Percentiles rank a stretch among this genome's conserved stretches.
These are phyloP conservation scores for Phytopythium aichiense DNA, from an alignment of 352 stramenopile genomes.

Conservation along the genomic window DNA sequence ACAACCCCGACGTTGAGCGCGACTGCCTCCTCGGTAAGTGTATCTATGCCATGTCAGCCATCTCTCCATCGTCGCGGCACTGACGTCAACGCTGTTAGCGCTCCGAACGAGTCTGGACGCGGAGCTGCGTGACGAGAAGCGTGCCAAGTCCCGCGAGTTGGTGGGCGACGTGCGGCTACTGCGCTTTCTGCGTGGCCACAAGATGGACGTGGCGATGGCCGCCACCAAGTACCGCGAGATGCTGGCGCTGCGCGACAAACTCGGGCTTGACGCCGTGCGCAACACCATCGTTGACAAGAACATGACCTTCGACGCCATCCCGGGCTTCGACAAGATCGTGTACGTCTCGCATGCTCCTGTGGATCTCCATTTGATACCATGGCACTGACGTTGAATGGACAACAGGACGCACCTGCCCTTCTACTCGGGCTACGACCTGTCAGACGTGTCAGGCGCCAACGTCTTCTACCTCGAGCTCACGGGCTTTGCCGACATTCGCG, in stretches of 20 bases:
- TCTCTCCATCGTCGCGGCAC: background rate
- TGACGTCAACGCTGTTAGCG: slow-evolving; percentile 21
- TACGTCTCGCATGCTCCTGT: slow-evolving; percentile 8
- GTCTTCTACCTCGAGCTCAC: slow-evolving; percentile 74
- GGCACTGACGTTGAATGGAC: too few species aligned
- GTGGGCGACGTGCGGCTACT: slow-evolving; percentile 60
- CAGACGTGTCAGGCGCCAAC: slow-evolving; percentile 28
- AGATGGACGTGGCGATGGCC: slow-evolving; percentile 63
- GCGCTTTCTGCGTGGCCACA: slow-evolving; percentile 68
- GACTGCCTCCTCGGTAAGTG: slow-evolving; percentile 49
- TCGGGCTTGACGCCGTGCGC: slow-evolving; percentile 57
- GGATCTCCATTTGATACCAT: too few species aligned
- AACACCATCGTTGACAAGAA: slow-evolving; percentile 44
- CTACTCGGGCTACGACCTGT: slow-evolving; percentile 57
- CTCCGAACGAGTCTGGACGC: slow-evolving; percentile 59
- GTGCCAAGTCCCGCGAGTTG: slow-evolving; percentile 40
- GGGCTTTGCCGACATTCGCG: slow-evolving; percentile 55
- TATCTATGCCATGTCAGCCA: background rate
- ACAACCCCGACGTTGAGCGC: slow-evolving; percentile 57
- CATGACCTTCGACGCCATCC: slow-evolving; percentile 26
- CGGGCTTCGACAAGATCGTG: slow-evolving; percentile 68
- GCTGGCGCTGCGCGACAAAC: slow-evolving; percentile 50
- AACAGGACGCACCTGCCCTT: slow-evolving; percentile 46
- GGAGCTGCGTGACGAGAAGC: slow-evolving; percentile 36
- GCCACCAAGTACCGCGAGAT: slow-evolving; percentile 67